Evolutionary conservation across 306 rosid genomes (phyloP).

Genomic region (Dalbergia cochinchinensis): DNA sequence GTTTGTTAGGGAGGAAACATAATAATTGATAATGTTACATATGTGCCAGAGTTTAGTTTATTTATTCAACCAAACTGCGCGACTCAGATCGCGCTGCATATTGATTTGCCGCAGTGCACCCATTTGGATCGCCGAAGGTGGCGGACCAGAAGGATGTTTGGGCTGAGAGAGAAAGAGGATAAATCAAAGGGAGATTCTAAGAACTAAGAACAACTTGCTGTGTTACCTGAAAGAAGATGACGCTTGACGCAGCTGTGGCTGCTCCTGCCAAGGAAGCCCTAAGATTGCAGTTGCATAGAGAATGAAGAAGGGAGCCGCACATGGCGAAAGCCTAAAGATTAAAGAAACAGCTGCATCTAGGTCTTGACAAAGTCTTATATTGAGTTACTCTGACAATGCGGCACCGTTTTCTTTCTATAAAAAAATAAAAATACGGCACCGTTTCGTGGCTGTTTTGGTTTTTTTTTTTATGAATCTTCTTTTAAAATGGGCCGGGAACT

Average conservation of each 20-base stretch:
- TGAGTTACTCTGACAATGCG: not conserved
- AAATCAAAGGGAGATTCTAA: not conserved
- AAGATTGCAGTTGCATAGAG: not conserved
- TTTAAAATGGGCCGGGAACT: not conserved
- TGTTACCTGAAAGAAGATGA: not conserved
- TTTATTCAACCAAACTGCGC: not conserved
- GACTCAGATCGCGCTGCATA: not conserved
- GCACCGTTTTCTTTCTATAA: not conserved
- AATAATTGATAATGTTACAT: not conserved
- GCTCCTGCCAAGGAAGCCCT: not conserved
- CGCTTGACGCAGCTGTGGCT: not conserved
- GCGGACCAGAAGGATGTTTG: not conserved
- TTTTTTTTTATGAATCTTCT: not conserved
- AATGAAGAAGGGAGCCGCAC: not conserved
- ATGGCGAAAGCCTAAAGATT: not conserved
- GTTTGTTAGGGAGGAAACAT: not conserved
- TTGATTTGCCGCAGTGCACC: not conserved
- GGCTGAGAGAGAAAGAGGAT: not conserved
- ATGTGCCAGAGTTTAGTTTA: not conserved
- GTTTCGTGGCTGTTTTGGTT: not conserved
- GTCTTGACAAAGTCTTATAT: not conserved
- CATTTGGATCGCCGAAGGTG: not conserved
- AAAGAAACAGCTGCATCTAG: not conserved
- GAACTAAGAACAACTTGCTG: not conserved
- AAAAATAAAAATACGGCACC: not conserved